Base-by-base conservation (phyloP, 164 flowering plant species). In the Tinospora cordifolia region DNA sequence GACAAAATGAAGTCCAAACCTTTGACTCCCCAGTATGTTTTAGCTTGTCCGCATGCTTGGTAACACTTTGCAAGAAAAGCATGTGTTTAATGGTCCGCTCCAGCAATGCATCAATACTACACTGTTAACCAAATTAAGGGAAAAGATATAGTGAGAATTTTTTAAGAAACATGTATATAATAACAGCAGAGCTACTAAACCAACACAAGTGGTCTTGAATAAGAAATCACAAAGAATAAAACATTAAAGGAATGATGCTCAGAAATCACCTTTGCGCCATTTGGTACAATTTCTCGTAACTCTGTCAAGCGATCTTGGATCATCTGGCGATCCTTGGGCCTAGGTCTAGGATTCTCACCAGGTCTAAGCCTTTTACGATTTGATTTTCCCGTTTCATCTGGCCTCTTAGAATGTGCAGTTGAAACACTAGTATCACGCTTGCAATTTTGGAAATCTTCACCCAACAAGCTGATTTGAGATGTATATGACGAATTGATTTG, bases 261-360 rank as follows among this genome's bases (percentile, higher is more conserved):
- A 24, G 17, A 36, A 7, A 41, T 68, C 71, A 93, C 99, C 89
- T 95, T 95, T 69, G 91, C 92, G 17, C 94, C 97, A 82, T 89
- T 90, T 17, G 99, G 99, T 72, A 95, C 94, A 70, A 95, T 91
- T 69, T 91, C 97, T 21, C 99, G 82, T 75, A 95, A 75, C 78
- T 95, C 99, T 74, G 89, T 90, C 62, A 95, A 87, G 47, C 98
- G 97, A 77, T 95, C 99, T 84, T 95, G 99, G 67, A 95, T 91
- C 97, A 88, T 87, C 77, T 95, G 99, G 24, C 99, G 96, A 85
- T 95, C 99, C 74, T 95, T 95, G 39, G 99, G 99, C 80, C 99
- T 84, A 36, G 99, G 99, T 69, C 96, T 81, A 40, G 92, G 88
- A 67, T 83, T 93, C 77, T 95, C 99, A 49, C 99, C 97, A 74